Evolutionary conservation across 2,329 filamentous ascomycete species (phyloP), one percentile per base, ranked within the genome.

Genomic region (Fusarium burgessii): DNA sequence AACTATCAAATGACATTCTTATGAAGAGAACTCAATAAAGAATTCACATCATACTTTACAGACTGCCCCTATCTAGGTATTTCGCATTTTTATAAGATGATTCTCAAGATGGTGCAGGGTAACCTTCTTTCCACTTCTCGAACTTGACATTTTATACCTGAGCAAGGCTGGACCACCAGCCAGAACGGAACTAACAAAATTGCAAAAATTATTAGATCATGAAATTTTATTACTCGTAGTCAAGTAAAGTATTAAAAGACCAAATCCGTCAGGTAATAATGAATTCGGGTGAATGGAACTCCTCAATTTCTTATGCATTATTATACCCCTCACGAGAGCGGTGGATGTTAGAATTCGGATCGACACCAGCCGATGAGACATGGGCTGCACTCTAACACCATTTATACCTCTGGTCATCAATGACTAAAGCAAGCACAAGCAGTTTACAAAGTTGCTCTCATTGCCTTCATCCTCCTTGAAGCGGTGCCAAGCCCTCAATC

Each of bases 201-300:
- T 38, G 7, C 32, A 38, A 12, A 27, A 36, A 12, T 20, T 7
- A 15, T 20, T 4, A 14, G 8, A 2, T 5, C 3, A 7, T 5
- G 3, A 1, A 8, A n/a, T 6, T 25, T 1, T 6, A 8, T 15
- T 8, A 18, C 11, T 17, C 1, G 0, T 0, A 25, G 17, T 1
- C 8, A 2, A 8, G 11, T 8, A 12, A 15, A 15, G 5, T n/a
- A 25, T 9, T 25, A 2, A 17, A 51, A 5, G 17, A n/a, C 5
- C 5, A 29, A 8, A 29, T 29, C 10, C 10, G 29, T 25, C 17
- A n/a, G 1, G 9, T 8, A 27, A 15, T 5, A 38, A 3, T 6
- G 6, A 1, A n/a, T n/a, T 2, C 47, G 23, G 47, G 32, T 8
- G 32, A 38, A 38, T 5, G 47, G 32, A 38, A 5, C 9, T 49